A percentile compares a stretch with the other conserved stretches of the same genome.
Evolutionary conservation across 371 early-diverging fungal genomes (phyloP).

Genomic region (Apophysomyces trapeziformis): DNA sequence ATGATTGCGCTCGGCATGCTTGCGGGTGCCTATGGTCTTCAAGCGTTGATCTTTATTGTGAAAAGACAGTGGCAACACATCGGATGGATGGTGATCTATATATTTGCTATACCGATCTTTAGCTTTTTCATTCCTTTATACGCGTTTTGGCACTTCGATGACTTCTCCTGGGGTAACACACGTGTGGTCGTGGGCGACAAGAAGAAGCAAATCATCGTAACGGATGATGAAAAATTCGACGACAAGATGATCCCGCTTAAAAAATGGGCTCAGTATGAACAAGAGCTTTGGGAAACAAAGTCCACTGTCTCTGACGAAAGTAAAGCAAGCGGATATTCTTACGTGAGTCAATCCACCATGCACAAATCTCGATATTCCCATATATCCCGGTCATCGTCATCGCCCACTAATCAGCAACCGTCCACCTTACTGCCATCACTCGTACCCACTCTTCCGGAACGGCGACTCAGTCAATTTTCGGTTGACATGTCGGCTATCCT

Average conservation of each 20-base stretch:
- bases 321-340: neutral
- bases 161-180: conserved; percentile 99
- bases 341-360: conserved; percentile 1
- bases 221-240: conserved; percentile 61
- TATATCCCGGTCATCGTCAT: conserved; percentile 16
- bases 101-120: conserved; percentile 94
- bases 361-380: neutral
- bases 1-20: conserved; percentile 77
- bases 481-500: conserved; percentile 37
- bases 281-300: conserved; percentile 67
- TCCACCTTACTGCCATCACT: conserved; percentile 70
- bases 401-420: conserved; percentile 94
- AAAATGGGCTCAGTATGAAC: conserved; percentile 79
- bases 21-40: conserved; percentile 85
- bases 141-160: conserved; percentile 99
- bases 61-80: conserved; percentile 86
- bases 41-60: conserved; percentile 89
- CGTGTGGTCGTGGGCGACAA: conserved; percentile 82
- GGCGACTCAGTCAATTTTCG: conserved; percentile 24
- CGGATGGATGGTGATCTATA: conserved; percentile 95
- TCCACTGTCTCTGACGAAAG: conserved; percentile 27
- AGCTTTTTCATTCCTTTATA: conserved; percentile 96
- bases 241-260: conserved; percentile 63
- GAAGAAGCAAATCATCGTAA: conserved; percentile 45
- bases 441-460: conserved; percentile 19